phyloP scores from a whole-genome alignment of 345 rosid genomes.

The Lepidium africanum region DNA sequence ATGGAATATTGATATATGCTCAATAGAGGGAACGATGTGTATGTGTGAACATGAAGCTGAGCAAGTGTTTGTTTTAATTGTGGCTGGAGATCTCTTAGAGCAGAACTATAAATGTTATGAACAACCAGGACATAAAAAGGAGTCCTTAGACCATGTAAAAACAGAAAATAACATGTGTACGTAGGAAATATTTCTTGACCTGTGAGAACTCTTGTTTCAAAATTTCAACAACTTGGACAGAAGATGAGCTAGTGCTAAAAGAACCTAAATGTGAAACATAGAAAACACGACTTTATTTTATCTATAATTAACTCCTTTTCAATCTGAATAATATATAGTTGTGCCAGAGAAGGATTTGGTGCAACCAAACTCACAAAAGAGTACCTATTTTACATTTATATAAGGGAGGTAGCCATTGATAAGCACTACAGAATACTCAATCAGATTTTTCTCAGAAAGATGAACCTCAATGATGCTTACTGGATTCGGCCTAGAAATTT shows the following conservation, averaged over 20 bases:
- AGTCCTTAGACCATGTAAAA: conserved; percentile 46
- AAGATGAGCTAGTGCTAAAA: conserved; percentile 55
- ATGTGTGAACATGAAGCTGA: conserved; percentile 69
- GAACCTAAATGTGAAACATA: conserved; percentile 38
- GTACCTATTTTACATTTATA: conserved; percentile 77
- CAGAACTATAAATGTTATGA: conserved; percentile 88
- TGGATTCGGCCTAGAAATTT: too few species aligned
- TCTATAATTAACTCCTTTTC: not conserved
- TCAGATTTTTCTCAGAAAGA: conserved; percentile 26
- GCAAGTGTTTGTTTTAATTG: conserved; percentile 80
- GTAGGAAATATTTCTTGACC: conserved; percentile 54
- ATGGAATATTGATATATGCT: conserved; percentile 76
- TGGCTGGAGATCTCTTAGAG: conserved; percentile 66
- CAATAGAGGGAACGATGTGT: conserved; percentile 68
- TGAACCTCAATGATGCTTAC: too few species aligned
- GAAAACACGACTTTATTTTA: not conserved
- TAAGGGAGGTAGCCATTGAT: conserved; percentile 89
- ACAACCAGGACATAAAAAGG: conserved; percentile 60
- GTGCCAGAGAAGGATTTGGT: not conserved
- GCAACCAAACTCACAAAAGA: not conserved
- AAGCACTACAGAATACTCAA: conserved; percentile 64
- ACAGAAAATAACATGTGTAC: conserved; percentile 57
- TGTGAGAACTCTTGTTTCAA: conserved; percentile 35
- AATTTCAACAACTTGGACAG: conserved; percentile 54
- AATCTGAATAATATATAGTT: not conserved